Evolutionary conservation across 352 stramenopile genomes (phyloP), one percentile per base, ranked within the genome.

Genomic region (Globisporangium middletonii): DNA sequence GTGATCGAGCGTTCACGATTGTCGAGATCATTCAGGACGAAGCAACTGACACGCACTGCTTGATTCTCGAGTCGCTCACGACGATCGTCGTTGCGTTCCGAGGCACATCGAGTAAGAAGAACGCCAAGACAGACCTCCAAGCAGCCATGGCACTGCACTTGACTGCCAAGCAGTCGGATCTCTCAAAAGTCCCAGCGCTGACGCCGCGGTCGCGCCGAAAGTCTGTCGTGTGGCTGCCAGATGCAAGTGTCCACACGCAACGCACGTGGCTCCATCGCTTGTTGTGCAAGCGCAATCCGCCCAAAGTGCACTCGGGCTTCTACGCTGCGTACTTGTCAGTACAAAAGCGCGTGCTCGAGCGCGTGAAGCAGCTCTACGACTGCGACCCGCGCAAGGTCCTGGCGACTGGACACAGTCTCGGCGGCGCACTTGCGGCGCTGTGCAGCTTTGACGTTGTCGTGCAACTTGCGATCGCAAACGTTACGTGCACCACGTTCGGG

Each of bases 241-340:
- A 11, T 30, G n/a, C 44, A 30, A 44, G 19, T 38, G 33, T 12
- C 5, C 33, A 38, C 33, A 38, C 33, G 33, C 33, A 38, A 9
- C 68, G 64, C 13, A 70, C 68, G n/a, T 47, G 66, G 18, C 62
- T 64, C 18, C 58, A 78, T 54, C 44, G 64, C 2, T 4, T 78
- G 0, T 33, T 59, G 2, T 78, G 69, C 53, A 77, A 72, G 27
- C 60, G 62, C 19, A 66, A 77, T 44, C 28, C 62, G 16, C 72
- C 72, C 3, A 69, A 67, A 50, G 72, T 82, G 2, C 72, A 79
- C 48, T 73, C 62, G 11, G 72, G 72, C 0, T 82, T 82, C 49
- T 79, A 75, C 45, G 33, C 53, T 3, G 72, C 72, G 9, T 82
- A 75, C 30, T 26, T 66, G 41, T 69, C 69, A 0, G 69, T 82